Percentiles rank a stretch among this genome's conserved stretches.
These are phyloP conservation scores for Scenedesmus sp. DNA, from an alignment of 163 green algal species.

Conservation along the genomic window DNA sequence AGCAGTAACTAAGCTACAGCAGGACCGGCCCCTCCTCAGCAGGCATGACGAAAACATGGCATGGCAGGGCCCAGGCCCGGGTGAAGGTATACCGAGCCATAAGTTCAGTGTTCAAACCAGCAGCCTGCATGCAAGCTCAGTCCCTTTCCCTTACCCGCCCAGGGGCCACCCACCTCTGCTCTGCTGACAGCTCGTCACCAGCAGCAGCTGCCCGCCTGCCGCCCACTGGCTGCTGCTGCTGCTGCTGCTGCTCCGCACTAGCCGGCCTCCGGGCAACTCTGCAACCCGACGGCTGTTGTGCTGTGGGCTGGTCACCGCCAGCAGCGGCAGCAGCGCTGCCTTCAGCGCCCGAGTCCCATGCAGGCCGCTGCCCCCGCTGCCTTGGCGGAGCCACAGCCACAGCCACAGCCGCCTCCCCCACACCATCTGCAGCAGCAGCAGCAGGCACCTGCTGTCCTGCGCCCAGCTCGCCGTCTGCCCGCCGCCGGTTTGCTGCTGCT, in stretches of 20 bases:
- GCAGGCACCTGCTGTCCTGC: neutral
- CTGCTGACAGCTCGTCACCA: slow-evolving; percentile 45
- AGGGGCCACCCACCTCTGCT: slow-evolving; percentile 25
- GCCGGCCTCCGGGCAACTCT: neutral
- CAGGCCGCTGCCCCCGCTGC: neutral
- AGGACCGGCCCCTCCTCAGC: too few species aligned
- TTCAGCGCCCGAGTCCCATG: neutral
- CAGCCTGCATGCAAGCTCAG: slow-evolving; percentile 5
- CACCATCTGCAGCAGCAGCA: slow-evolving; percentile 12
- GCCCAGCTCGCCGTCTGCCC: neutral
- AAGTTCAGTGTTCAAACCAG: too few species aligned
- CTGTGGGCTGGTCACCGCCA: neutral
- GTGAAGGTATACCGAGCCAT: too few species aligned
- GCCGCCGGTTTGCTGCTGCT: slow-evolving; percentile 12
- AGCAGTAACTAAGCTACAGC: neutral
- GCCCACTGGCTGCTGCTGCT: slow-evolving; percentile 17
- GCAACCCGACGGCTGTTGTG: neutral
- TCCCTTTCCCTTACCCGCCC: neutral
- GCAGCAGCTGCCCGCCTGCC: slow-evolving; percentile 4
- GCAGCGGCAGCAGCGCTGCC: too few species aligned
- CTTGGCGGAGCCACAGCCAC: neutral
- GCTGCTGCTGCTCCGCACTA: slow-evolving; percentile 7
- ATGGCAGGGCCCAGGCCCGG: too few species aligned
- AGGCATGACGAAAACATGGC: too few species aligned
- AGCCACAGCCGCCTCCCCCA: neutral